These are phyloP conservation scores for Colletotrichum sp. DNA, from an alignment of 2,329 filamentous ascomycete genomes.

Conservation along the genomic window DNA sequence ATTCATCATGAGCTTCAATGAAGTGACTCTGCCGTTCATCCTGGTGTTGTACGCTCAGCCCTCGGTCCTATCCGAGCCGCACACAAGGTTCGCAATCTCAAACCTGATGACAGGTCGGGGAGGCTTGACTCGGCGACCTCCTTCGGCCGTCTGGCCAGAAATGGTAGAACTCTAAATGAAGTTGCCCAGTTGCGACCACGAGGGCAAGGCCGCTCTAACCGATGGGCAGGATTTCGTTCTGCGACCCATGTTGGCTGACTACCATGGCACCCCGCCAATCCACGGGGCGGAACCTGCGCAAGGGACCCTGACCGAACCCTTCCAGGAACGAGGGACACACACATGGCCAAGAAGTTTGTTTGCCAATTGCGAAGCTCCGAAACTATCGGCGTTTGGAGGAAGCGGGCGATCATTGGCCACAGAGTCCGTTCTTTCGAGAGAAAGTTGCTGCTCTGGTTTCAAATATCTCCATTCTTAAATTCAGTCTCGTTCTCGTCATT, in stretches of 20 bases:
- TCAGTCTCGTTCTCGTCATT: background rate
- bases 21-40: background rate
- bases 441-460: background rate
- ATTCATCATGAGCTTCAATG: background rate
- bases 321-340: background rate
- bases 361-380: background rate
- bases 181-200: background rate
- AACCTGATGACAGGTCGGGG: background rate
- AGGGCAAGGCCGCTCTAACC: background rate
- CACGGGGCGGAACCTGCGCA: background rate
- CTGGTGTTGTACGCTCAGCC: background rate
- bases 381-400: conserved; percentile 1
- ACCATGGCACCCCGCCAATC: background rate
- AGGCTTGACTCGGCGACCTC: background rate
- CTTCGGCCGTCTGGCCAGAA: background rate
- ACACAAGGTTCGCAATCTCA: background rate
- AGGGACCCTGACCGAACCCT: background rate
- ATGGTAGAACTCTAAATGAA: background rate
- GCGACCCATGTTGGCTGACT: background rate
- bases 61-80: background rate
- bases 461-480: background rate
- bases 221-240: background rate
- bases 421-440: background rate
- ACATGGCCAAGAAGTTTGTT: background rate
- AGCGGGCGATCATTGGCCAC: background rate